Base-by-base conservation (phyloP, 2,329 filamentous ascomycete species). In the Ustulina deusta region DNA sequence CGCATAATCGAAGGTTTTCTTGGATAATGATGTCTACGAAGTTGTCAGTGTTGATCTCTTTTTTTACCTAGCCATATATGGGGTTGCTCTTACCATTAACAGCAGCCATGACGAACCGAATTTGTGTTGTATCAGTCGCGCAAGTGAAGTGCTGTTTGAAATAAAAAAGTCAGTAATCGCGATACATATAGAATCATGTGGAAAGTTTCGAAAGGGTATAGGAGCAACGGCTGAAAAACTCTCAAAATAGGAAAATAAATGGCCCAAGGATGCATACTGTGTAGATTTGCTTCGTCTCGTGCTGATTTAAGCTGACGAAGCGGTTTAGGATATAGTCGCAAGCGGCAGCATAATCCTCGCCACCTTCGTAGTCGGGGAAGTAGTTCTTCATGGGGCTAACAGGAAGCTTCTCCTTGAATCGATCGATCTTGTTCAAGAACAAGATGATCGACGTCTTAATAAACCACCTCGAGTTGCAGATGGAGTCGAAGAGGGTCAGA, bases 201-300 rank as follows among this genome's bases (percentile, higher is more conserved):
- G 2, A 1, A 11, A 13, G n/a, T n/a, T 29, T 17, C 15, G n/a
- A 25, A n/a, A 34, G 54, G 7, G 29, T 48, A 3, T 17, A 54
- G 38, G 32, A 15, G 3, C 17, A 54, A 20, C 22, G 9, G 29
- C 13, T n/a, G 7, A 5, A 25, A 44, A 17, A 20, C 6, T 27
- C 13, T 20, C 5, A 25, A 6, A 22, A 34, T 4, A 20, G 29
- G 17, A 6, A 27, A 25, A 17, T 0, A 29, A 1, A 29, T 40
- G 15, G 36, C 9, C 20, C 9, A 9, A 20, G n/a, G 15, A 25
- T 25, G 15, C 68, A 34, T 65, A 70, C 65, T 52, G 68, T 99
- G 87, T 99, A 99, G 81, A 99, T 98, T 82, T 99, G 96, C 87
- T 99, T 99, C 63, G 94, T 97, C 85, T 98, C 96, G 81, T 97